Evolutionary conservation across 2,329 filamentous ascomycete species (phyloP).

Genomic region (Laburnicola sp.): DNA sequence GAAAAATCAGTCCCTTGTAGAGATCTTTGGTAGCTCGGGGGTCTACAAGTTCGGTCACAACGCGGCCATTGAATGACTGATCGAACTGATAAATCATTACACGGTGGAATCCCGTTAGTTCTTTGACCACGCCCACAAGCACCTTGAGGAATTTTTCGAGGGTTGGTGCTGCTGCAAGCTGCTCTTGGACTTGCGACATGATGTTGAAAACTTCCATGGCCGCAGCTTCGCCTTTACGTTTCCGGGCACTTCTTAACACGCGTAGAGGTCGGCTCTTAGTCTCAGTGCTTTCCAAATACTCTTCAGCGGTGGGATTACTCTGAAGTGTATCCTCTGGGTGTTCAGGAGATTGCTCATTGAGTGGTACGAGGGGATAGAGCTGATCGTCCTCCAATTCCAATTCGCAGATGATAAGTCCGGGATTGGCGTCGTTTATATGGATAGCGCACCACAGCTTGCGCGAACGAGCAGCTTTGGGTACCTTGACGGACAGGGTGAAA

Average conservation of each 20-base stretch:
- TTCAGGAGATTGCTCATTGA: conserved; percentile 61
- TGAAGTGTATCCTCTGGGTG: conserved; percentile 73
- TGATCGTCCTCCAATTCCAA: conserved; percentile 83
- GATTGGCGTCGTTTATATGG: conserved; percentile 70
- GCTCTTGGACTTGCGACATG: conserved; percentile 88
- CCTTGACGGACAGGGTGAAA: conserved; percentile 74
- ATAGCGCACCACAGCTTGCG: conserved; percentile 86
- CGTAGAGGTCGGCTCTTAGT: conserved; percentile 76
- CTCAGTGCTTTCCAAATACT: conserved; percentile 74
- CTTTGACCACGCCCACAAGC: conserved; percentile 82
- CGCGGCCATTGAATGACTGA: conserved; percentile 76
- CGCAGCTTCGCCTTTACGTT: conserved; percentile 74
- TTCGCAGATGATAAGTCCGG: conserved; percentile 75
- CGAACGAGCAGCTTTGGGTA: conserved; percentile 54
- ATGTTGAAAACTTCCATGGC: conserved; percentile 92
- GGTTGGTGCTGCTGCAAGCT: conserved; percentile 71
- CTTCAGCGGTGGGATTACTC: conserved; percentile 71
- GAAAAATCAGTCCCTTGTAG: conserved; percentile 86
- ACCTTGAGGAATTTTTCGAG: conserved; percentile 77
- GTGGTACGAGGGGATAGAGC: conserved; percentile 67
- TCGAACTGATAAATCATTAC: conserved; percentile 96
- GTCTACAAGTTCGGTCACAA: conserved; percentile 85
- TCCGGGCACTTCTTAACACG: conserved; percentile 73
- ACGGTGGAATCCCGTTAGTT: conserved; percentile 86
- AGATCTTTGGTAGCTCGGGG: conserved; percentile 77